A percentile compares a stretch with the other conserved stretches of the same genome.
These are phyloP conservation scores for Scytalidium sp. DNA, from an alignment of 2,329 filamentous ascomycete genomes.

Conservation along the genomic window DNA sequence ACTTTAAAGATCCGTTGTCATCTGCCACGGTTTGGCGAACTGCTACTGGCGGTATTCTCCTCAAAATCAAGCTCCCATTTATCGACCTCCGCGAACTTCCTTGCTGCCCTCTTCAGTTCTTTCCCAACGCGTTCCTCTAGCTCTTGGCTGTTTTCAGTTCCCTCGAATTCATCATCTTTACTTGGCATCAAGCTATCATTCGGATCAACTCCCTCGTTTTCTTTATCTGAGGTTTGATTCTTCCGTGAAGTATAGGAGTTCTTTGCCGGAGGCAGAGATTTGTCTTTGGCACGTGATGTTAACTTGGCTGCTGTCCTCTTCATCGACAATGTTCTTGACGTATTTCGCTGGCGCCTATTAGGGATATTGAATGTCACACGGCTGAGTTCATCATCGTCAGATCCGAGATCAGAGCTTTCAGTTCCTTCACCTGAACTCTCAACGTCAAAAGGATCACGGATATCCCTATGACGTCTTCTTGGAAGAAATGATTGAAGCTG, in stretches of 20 bases:
- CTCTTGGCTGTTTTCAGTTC: conserved; percentile 32
- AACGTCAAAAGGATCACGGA: conserved; percentile 33
- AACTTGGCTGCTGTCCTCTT: conserved; percentile 22
- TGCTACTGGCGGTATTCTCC: conserved; percentile 53
- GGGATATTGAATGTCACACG: conserved; percentile 38
- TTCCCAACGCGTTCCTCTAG: conserved; percentile 36
- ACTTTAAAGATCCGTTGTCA: conserved; percentile 25
- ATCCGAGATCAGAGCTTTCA: conserved; percentile 44
- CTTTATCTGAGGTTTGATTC: conserved; percentile 48
- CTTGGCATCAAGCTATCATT: conserved; percentile 41
- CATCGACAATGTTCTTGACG: conserved; percentile 16
- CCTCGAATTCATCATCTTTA: conserved; percentile 31
- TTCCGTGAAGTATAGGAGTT: conserved; percentile 46
- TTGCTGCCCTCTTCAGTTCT: conserved; percentile 52
- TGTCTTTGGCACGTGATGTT: conserved; percentile 16
- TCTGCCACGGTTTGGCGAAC: conserved; percentile 48
- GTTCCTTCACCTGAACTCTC: conserved; percentile 42
- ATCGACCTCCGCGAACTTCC: conserved; percentile 68
- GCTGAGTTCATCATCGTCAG: conserved; percentile 55
- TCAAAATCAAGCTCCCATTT: conserved; percentile 67
- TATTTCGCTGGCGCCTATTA: conserved; percentile 24
- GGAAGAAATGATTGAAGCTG: conserved; percentile 34
- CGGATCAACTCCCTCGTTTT: conserved; percentile 43
- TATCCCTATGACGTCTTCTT: conserved; percentile 23
- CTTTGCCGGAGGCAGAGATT: conserved; percentile 19